phyloP scores from a whole-genome alignment of 2,329 filamentous ascomycete genomes.

The Pseudocercospora cruenta region DNA sequence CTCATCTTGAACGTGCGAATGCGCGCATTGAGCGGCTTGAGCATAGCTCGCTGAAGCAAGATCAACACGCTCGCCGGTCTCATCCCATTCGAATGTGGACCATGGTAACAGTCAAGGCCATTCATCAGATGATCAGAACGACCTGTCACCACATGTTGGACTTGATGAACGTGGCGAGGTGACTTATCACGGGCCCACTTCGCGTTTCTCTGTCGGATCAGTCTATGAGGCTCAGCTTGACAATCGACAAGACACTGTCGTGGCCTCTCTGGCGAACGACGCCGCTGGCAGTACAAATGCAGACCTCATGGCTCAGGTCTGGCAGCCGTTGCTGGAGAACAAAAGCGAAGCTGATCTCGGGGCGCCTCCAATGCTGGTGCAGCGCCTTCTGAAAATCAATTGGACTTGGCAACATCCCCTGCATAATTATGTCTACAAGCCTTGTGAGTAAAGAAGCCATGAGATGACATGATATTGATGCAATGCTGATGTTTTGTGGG shows the following conservation, averaged over 20 bases:
- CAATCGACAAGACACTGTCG: too few relatives aligned
- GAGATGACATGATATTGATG: too few relatives aligned
- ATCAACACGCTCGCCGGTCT: background rate
- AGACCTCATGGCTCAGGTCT: background rate
- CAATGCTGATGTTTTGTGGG: background rate
- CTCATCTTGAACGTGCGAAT: constrained; percentile 1
- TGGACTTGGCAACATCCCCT: background rate
- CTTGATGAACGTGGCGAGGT: constrained; percentile 5
- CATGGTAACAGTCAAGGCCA: background rate
- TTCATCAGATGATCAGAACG: background rate
- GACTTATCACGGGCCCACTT: constrained; percentile 7
- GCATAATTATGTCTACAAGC: constrained; percentile 4
- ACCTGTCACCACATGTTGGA: constrained; percentile 4
- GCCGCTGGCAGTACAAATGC: background rate
- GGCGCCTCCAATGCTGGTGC: constrained; percentile 2
- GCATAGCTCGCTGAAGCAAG: background rate
- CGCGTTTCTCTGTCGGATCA: background rate
- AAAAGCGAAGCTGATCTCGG: constrained; percentile 1
- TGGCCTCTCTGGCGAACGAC: too few relatives aligned
- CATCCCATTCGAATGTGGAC: background rate
- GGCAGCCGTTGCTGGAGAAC: constrained; percentile 1
- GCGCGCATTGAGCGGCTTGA: constrained; percentile 3
- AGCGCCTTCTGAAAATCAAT: background rate
- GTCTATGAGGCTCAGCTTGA: background rate
- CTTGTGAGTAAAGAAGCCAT: background rate